Percentiles rank a stretch among this genome's conserved stretches.
Evolutionary conservation across 768 basidiomycete species (phyloP).

Genomic region (Asterophora lycoperdoides): DNA sequence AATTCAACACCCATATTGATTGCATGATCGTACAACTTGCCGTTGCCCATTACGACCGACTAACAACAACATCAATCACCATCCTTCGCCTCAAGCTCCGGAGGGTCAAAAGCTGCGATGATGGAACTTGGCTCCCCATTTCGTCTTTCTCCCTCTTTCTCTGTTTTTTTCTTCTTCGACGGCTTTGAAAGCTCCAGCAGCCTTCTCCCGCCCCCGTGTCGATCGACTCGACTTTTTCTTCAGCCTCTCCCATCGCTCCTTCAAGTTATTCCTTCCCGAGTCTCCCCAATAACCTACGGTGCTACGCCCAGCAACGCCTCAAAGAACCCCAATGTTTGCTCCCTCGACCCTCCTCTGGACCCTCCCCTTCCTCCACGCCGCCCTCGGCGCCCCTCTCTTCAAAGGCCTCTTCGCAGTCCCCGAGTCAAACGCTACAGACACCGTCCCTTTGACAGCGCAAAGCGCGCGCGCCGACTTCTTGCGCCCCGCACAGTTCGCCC

Average conservation of each 20-base stretch:
- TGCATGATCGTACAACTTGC: too few species aligned
- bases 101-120: not conserved
- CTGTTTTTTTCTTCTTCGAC: not conserved
- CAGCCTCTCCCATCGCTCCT: not conserved
- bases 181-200: not conserved
- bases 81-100: too few species aligned
- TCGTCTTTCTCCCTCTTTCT: not conserved
- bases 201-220: not conserved
- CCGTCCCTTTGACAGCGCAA: not conserved
- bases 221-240: conserved; percentile 7
- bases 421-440: too few species aligned
- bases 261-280: not conserved
- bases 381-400: conserved; percentile 4
- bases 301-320: not conserved
- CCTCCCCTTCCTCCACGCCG: not conserved
- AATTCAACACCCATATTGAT: too few species aligned
- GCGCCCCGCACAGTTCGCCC: conserved; percentile 32
- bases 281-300: not conserved
- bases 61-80: too few species aligned
- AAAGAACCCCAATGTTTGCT: not conserved
- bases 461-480: conserved; percentile 7
- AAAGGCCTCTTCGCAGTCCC: not conserved
- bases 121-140: not conserved
- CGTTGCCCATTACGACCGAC: too few species aligned
- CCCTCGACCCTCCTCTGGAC: not conserved